Evolutionary conservation across 371 early-diverging fungal genomes (phyloP).

Genomic region (Phascolomyces articulosus): DNA sequence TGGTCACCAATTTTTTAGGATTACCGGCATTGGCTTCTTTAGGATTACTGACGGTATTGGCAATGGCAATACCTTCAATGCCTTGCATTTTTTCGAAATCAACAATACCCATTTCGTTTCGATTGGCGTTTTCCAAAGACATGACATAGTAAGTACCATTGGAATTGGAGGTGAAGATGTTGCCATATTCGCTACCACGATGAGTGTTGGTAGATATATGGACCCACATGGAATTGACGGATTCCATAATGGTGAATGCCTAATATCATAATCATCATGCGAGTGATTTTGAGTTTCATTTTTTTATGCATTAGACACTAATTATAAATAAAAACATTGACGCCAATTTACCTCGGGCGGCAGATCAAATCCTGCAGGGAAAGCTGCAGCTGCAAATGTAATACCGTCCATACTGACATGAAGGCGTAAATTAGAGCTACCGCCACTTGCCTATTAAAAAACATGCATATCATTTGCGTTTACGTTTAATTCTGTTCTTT

Average conservation of each 20-base stretch:
- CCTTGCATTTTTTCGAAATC: constrained; percentile 95
- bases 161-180: constrained; percentile 83
- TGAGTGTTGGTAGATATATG: constrained; percentile 70
- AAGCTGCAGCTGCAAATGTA: constrained; percentile 71
- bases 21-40: constrained; percentile 55
- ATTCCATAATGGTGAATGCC: constrained; percentile 85
- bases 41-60: constrained; percentile 83
- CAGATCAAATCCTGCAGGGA: constrained; percentile 68
- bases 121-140: constrained; percentile 77
- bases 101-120: constrained; percentile 80
- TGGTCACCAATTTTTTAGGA: constrained; percentile 58
- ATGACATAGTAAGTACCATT: constrained; percentile 83
- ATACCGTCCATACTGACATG: constrained; percentile 76
- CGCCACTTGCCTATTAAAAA: constrained; percentile 32
- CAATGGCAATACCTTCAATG: constrained; percentile 86
- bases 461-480: neutral
- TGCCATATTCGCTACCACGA: constrained; percentile 75
- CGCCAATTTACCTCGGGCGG: constrained; percentile 40
- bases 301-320: neutral
- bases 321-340: neutral
- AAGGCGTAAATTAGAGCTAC: constrained; percentile 60
- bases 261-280: constrained; percentile 14
- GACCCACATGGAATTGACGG: constrained; percentile 74
- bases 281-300: neutral
- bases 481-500: neutral